Percentiles rank a stretch among this genome's conserved stretches.
Conservation (phyloP, 176 grass and related monocot species). For the Oryza coarctata region DNA sequence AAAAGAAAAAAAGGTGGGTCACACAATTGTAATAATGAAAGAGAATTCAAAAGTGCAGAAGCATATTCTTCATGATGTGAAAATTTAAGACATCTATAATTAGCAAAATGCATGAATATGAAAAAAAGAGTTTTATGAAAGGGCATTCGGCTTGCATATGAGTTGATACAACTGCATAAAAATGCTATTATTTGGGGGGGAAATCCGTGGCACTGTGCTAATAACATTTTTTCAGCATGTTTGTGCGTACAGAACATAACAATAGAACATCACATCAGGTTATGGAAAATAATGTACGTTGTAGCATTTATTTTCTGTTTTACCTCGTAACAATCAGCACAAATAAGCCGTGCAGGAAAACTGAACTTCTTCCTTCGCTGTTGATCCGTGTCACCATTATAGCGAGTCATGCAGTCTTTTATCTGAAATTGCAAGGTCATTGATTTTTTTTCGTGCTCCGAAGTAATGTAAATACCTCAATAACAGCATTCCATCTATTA, state of each 20-base stretch:
- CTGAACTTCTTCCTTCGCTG: conserved; percentile 88
- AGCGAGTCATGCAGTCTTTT: conserved; percentile 88
- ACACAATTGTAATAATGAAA: not conserved
- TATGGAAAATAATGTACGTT: not conserved
- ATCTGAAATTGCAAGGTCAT: conserved; percentile 52
- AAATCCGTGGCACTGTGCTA: not conserved
- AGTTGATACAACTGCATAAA: conserved; percentile 17
- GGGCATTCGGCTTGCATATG: not conserved
- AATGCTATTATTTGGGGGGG: not conserved
- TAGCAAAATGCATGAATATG: conserved; percentile 16
- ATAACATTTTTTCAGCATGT: not conserved
- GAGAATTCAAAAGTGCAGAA: not conserved
- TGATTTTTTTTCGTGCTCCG: conserved; percentile 9
- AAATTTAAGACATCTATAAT: conserved; percentile 1
- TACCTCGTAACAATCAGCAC: conserved; percentile 95
- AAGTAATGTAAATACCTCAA: conserved; percentile 1
- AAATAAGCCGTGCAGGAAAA: conserved; percentile 94
- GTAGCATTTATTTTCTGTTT: conserved; percentile 2
- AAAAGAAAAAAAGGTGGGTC: not conserved
- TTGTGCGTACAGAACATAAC: not conserved
- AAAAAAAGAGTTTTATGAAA: not conserved
- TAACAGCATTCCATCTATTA: not conserved
- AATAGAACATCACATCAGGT: not conserved
- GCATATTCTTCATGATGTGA: not conserved
- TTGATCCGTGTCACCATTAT: conserved; percentile 80